Evolutionary conservation across 768 basidiomycete genomes (phyloP).

Genomic region (Xerocomus spinulosus): DNA sequence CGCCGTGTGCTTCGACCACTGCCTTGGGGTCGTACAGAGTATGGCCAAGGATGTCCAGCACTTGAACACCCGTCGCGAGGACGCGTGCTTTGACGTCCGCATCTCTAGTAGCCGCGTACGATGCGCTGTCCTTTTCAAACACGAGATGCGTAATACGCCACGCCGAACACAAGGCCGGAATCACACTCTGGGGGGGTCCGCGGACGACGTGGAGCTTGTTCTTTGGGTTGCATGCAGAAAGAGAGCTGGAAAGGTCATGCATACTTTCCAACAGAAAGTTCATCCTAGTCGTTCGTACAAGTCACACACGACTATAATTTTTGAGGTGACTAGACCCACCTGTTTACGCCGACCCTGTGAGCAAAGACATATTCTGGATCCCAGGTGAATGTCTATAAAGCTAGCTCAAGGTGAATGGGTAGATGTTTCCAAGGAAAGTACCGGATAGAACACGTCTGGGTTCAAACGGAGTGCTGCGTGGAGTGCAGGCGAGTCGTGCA

Average conservation of each 20-base stretch:
- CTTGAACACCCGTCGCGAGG: neutral
- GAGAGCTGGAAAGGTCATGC: too few species aligned
- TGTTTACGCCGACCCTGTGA: conserved; percentile 5
- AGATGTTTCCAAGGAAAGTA: neutral
- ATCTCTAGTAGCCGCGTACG: neutral
- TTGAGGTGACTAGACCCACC: conserved; percentile 1
- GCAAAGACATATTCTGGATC: neutral
- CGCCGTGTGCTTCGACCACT: conserved; percentile 1
- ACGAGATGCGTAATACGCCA: conserved; percentile 12
- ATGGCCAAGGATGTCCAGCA: conserved; percentile 1
- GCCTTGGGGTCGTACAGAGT: neutral
- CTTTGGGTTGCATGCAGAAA: conserved; percentile 9
- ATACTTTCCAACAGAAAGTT: conserved; percentile 10
- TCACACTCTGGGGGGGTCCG: conserved; percentile 15
- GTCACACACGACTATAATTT: conserved; percentile 1
- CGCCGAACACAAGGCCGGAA: conserved; percentile 3
- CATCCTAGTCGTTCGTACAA: conserved; percentile 5
- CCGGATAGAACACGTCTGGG: neutral
- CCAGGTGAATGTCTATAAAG: conserved; percentile 5
- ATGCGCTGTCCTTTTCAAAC: conserved; percentile 5
- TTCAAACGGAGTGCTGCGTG: neutral
- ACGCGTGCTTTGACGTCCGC: conserved; percentile 5
- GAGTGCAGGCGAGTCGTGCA: too few species aligned
- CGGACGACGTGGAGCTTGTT: conserved; percentile 19
- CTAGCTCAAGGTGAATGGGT: neutral